Percentiles rank a stretch among this genome's conserved stretches.
These are phyloP conservation scores for Actinidia arguta DNA, from an alignment of 179 eudicot genomes.

Conservation along the genomic window DNA sequence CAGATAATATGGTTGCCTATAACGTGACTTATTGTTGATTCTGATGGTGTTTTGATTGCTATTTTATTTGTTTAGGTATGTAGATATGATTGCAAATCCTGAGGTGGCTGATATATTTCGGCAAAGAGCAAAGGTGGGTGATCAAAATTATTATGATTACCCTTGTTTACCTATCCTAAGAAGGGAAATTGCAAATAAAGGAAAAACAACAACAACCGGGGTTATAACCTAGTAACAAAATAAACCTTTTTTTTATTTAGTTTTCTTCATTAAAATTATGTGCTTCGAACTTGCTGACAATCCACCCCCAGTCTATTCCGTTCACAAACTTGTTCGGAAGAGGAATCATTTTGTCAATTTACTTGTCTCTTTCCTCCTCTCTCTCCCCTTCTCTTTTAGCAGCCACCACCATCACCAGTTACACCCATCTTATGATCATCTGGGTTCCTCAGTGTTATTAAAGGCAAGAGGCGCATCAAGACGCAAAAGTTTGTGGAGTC, in stretches of 20 bases:
- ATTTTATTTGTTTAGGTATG: constrained; percentile 50
- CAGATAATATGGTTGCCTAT: neutral
- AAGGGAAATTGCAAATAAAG: neutral
- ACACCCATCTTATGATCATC: too few relatives aligned
- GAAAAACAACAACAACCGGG: neutral
- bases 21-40: constrained; percentile 4
- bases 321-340: neutral
- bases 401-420: too few relatives aligned
- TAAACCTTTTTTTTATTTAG: neutral
- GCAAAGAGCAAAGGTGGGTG: constrained; percentile 85
- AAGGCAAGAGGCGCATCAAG: too few relatives aligned
- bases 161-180: neutral
- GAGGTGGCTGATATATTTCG: constrained; percentile 82
- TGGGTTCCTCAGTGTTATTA: too few relatives aligned
- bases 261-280: neutral
- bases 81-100: constrained; percentile 99
- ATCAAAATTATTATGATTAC: neutral
- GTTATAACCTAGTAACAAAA: neutral
- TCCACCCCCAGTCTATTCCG: neutral
- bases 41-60: neutral
- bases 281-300: neutral
- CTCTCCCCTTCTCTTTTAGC: too few relatives aligned
- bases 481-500: too few relatives aligned
- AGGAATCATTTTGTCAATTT: neutral
- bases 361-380: too few relatives aligned